Percentiles rank a stretch among this genome's conserved stretches.
phyloP scores from a whole-genome alignment of 1,284 basidiomycete genomes.

The Athelia psychrophila region DNA sequence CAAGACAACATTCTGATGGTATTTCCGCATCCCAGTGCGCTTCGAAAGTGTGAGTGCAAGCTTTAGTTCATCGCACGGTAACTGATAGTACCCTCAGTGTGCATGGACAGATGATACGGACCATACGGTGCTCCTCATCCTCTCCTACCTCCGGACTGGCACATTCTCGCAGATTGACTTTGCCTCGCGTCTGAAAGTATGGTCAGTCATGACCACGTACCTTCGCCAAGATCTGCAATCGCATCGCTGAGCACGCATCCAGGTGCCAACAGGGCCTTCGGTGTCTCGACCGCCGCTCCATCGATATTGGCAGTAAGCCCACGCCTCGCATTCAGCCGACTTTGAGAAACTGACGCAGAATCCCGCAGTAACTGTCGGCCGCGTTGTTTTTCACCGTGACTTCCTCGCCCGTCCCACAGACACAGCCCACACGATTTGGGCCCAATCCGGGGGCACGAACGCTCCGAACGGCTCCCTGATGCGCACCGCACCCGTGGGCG shows the following conservation, averaged over 20 bases:
- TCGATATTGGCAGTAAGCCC: slow-evolving; percentile 17
- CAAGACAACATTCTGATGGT: too few relatives aligned
- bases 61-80: not conserved
- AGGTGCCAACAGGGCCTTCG: slow-evolving; percentile 18
- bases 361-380: slow-evolving; percentile 14
- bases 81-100: slow-evolving; percentile 5
- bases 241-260: not conserved
- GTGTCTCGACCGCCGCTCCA: slow-evolving; percentile 16
- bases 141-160: slow-evolving; percentile 14
- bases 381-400: slow-evolving; percentile 12
- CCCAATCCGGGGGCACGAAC: slow-evolving; percentile 7
- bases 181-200: slow-evolving; percentile 13
- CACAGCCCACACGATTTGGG: slow-evolving; percentile 15
- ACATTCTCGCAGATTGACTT: slow-evolving; percentile 13
- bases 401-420: slow-evolving; percentile 9
- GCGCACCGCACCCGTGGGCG: slow-evolving; percentile 17
- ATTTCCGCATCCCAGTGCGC: not conserved
- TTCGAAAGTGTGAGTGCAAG: not conserved
- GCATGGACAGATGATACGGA: slow-evolving; percentile 23
- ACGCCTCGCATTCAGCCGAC: not conserved
- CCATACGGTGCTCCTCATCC: slow-evolving; percentile 15
- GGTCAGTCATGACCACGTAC: slow-evolving; percentile 3
- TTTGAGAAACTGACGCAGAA: not conserved
- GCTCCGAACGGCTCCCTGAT: slow-evolving; percentile 20
- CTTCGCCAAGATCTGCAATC: too few relatives aligned